Evolutionary conservation across 2,329 filamentous ascomycete species (phyloP).

Genomic region (Trichoderma koningii): DNA sequence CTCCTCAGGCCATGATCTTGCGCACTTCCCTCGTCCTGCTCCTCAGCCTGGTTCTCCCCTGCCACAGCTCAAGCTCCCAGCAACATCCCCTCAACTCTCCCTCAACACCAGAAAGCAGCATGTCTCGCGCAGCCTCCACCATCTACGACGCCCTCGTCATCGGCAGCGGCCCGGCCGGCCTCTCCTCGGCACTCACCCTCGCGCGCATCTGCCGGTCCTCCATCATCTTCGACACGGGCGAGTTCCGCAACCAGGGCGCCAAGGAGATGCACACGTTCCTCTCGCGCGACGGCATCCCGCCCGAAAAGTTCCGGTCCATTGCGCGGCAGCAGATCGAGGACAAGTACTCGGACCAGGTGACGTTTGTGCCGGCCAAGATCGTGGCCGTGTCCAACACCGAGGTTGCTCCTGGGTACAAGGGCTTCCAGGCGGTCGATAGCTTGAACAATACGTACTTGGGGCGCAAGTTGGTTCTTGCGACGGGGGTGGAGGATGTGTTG

Average conservation of each 20-base stretch:
- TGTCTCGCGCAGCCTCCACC: not conserved
- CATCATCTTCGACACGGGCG: constrained; percentile 52
- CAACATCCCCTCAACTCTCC: not conserved
- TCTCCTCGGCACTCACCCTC: constrained; percentile 50
- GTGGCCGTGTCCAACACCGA: constrained; percentile 35
- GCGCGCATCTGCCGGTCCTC: constrained; percentile 52
- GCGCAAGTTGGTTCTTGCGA: constrained; percentile 57
- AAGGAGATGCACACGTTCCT: constrained; percentile 52
- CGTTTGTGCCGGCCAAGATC: constrained; percentile 26
- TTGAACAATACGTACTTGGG: constrained; percentile 49
- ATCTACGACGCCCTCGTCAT: constrained; percentile 51
- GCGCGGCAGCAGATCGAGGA: constrained; percentile 39
- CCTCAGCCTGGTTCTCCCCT: not conserved
- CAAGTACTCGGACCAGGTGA: constrained; percentile 41
- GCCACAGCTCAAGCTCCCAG: not conserved
- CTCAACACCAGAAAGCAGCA: not conserved
- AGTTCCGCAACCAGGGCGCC: constrained; percentile 53
- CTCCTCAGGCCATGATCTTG: not conserved
- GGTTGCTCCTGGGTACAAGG: constrained; percentile 29
- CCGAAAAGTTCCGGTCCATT: constrained; percentile 41
- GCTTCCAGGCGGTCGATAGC: constrained; percentile 46
- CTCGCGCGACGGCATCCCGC: constrained; percentile 44
- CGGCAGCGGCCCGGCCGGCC: constrained; percentile 53
- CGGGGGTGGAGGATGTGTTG: constrained; percentile 52
- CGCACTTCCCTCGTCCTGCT: not conserved